Percentiles rank a stretch among this genome's conserved stretches.
Conservation (phyloP, 306 rosid species). For the Potentilla sterilis region DNA sequence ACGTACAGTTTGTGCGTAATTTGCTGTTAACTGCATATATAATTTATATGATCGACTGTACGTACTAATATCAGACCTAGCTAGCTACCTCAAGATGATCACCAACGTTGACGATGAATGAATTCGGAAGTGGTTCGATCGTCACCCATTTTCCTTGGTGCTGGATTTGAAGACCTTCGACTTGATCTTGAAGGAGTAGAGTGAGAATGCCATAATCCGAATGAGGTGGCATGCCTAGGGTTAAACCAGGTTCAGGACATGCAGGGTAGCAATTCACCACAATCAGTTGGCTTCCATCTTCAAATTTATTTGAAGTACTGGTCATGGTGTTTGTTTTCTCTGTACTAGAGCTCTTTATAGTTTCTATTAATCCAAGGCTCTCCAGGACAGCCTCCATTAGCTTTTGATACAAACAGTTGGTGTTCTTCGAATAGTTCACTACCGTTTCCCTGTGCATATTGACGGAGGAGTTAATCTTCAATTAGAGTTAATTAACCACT, state of each 20-base stretch:
- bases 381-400: slow-evolving; percentile 30
- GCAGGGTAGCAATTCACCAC: slow-evolving; percentile 32
- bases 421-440: slow-evolving; percentile 11
- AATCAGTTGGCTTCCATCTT: slow-evolving; percentile 35
- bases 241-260: slow-evolving; percentile 37
- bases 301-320: neutral
- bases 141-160: slow-evolving; percentile 23
- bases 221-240: slow-evolving; percentile 32
- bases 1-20: neutral
- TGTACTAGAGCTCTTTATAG: neutral
- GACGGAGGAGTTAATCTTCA: neutral
- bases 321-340: neutral
- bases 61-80: neutral
- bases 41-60: neutral
- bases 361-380: slow-evolving; percentile 24
- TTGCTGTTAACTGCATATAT: neutral
- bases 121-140: slow-evolving; percentile 11
- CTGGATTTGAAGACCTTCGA: slow-evolving; percentile 31
- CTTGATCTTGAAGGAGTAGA: slow-evolving; percentile 33
- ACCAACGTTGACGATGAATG: slow-evolving; percentile 33
- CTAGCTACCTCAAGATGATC: slow-evolving; percentile 32
- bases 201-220: slow-evolving; percentile 38
- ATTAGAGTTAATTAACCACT: neutral
- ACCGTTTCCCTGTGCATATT: slow-evolving; percentile 10
- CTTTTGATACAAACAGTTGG: slow-evolving; percentile 17